Evolutionary conservation across 345 rosid species (phyloP), one percentile per base, ranked within the genome.

Genomic region (Crucihimalaya himalaica): DNA sequence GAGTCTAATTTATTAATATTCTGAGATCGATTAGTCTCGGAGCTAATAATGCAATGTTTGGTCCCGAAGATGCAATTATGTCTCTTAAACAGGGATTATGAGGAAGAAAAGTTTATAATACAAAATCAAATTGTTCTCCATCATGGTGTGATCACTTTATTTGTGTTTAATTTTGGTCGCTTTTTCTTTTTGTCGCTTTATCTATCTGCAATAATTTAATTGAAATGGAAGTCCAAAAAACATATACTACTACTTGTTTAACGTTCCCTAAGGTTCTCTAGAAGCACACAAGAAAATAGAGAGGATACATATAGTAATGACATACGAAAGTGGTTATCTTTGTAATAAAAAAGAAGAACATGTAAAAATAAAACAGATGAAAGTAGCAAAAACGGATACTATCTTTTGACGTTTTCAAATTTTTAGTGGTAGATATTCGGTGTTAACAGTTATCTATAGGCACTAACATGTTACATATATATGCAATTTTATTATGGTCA

Each of bases 51-150:
- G 61, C 31, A 51, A 51, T 62, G 43, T 51, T 53, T 51, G 12
- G 40, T 51, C 54, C 21, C 42, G 5, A 39, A 39, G 25, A 39
- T 72, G 32, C 53, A 72, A 62, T 52, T 13, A 62, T 72, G 76
- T 72, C 69, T 52, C 63, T 40, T 52, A 50, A 62, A 72, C 19
- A 42, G 53, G 70, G 62, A 52, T 20, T 51, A 51, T 20, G 43
- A 29, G 18, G 62, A 72, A 40, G n/a, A 40, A 7, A 21, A 47
- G 37, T 34, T 39, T 37, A 13, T 3, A 46, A 45, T 59, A 70
- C 28, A 34, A 34, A 48, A 48, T 60, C 13, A 37, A 50, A 25
- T 61, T 51, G 40, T 39, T 28, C 56, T 15, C 74, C 61, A 61
- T 39, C 23, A 69, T 45, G 65, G 34, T 18, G 16, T 71, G 13